Evolutionary conservation across 768 basidiomycete genomes (phyloP).

Genomic region (Candolleomyces eurysporus): DNA sequence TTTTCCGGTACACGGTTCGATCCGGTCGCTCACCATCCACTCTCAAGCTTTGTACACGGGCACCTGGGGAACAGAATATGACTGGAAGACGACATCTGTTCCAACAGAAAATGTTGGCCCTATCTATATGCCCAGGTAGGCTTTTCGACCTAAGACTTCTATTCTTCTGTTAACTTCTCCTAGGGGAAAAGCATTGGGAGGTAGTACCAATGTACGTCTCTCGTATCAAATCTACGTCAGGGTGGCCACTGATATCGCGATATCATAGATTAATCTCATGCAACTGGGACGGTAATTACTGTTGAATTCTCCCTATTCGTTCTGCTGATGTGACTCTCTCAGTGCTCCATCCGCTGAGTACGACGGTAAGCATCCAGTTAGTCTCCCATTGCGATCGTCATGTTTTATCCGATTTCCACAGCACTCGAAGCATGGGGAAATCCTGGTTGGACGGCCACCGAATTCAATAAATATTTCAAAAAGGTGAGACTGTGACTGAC

Average conservation of each 20-base stretch:
- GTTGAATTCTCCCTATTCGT: too few relatives aligned
- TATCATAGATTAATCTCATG: slow-evolving; percentile 14
- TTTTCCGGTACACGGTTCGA: slow-evolving; percentile 29
- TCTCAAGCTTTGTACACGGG: slow-evolving; percentile 19
- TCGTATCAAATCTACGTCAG: background rate
- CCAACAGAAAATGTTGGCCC: slow-evolving; percentile 11
- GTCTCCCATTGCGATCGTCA: too few relatives aligned
- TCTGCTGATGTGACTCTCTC: background rate
- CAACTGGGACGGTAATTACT: slow-evolving; percentile 13
- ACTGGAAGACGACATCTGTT: slow-evolving; percentile 14
- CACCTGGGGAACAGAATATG: slow-evolving; percentile 15
- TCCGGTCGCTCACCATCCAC: slow-evolving; percentile 18
- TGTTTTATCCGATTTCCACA: background rate
- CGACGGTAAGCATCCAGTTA: slow-evolving; percentile 5
- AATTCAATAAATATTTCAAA: slow-evolving; percentile 14
- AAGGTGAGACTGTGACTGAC: slow-evolving; percentile 4
- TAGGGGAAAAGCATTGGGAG: slow-evolving; percentile 17
- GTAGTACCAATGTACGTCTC: slow-evolving; percentile 13
- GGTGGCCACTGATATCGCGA: background rate
- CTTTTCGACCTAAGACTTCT: too few relatives aligned
- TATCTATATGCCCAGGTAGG: slow-evolving; percentile 8
- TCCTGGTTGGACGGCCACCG: slow-evolving; percentile 14
- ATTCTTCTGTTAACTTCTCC: background rate
- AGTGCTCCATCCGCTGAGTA: slow-evolving; percentile 15
- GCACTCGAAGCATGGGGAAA: slow-evolving; percentile 15